Evolutionary conservation across 371 early-diverging fungal genomes (phyloP), one percentile per base, ranked within the genome.

Genomic region (Gilbertella persicaria): DNA sequence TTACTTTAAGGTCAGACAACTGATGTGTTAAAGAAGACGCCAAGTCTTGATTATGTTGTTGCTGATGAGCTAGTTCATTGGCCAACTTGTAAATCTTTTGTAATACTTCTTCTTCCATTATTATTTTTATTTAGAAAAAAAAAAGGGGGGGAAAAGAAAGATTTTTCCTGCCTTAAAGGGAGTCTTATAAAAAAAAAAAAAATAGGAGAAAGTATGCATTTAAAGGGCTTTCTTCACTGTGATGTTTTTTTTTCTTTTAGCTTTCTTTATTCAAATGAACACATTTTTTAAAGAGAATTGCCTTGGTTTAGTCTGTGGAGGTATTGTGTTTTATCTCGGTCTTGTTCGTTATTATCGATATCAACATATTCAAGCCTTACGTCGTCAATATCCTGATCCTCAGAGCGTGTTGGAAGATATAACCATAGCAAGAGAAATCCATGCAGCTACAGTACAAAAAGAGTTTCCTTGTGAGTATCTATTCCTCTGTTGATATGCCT

Each of bases 381-480:
- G 51, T 1, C 38, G 42, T 19, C 71, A 69, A 29, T 79, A 77
- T 17, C 80, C 80, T 2, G 71, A 77, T 41, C 74, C 80, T n/a
- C 58, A 71, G 3, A 50, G 67, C 1, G 62, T 71, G 0, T 46
- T 79, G 0, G 46, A 66, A 4, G 58, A 71, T 41, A 28, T 46
- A 4, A 53, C 58, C 1, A 52, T 66, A 19, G 80, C 80, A 45
- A 12, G 69, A 64, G 33, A 53, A 67, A 28, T 64, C 24, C 20
- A 51, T 60, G 5, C 36, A 24, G 33, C 38, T 53, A 28, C 42
- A 35, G 29, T 47, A 60, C 17, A 58, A 21, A 64, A 50, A 36
- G 80, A 79, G n/a, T 79, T 79, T 36, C 80, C 80, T 20, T 63
- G 66, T 68, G 56, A 60, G 37, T 49, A 23, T 28, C 20, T 2